Conservation (phyloP, 2,329 filamentous ascomycete species). For the Colletotrichum sp. region DNA sequence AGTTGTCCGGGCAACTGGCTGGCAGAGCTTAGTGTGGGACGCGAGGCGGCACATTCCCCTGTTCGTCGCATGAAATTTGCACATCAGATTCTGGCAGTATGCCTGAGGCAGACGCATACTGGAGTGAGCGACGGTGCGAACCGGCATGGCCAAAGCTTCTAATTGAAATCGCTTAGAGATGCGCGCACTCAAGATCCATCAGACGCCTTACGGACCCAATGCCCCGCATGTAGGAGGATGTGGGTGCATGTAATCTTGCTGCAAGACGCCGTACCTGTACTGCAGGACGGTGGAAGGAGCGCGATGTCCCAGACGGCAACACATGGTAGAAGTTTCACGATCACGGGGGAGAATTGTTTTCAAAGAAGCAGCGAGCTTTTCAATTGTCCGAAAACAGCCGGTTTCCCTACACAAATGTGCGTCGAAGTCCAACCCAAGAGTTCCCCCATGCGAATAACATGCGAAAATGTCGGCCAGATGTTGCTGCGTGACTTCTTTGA, state of each 20-base stretch:
- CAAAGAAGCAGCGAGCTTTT: conserved; percentile 22
- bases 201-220: not conserved
- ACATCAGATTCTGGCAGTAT: not conserved
- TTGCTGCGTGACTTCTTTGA: conserved; percentile 36
- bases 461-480: conserved; percentile 32
- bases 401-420: conserved; percentile 15
- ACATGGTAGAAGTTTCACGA: not conserved
- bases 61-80: conserved; percentile 1
- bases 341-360: not conserved
- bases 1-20: conserved; percentile 29
- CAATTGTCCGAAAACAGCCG: conserved; percentile 21
- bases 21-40: not conserved
- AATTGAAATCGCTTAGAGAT: not conserved
- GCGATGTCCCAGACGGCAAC: not conserved
- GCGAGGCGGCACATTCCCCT: conserved; percentile 5
- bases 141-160: not conserved
- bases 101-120: not conserved
- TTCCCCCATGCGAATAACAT: conserved; percentile 33
- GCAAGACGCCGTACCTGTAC: not conserved
- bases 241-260: not conserved
- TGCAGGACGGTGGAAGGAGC: not conserved
- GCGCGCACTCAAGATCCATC: not conserved
- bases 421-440: conserved; percentile 21
- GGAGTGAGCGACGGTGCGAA: not conserved
- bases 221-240: not conserved